Evolutionary conservation across 352 stramenopile genomes (phyloP).

Genomic region (Pythium periplocum): DNA sequence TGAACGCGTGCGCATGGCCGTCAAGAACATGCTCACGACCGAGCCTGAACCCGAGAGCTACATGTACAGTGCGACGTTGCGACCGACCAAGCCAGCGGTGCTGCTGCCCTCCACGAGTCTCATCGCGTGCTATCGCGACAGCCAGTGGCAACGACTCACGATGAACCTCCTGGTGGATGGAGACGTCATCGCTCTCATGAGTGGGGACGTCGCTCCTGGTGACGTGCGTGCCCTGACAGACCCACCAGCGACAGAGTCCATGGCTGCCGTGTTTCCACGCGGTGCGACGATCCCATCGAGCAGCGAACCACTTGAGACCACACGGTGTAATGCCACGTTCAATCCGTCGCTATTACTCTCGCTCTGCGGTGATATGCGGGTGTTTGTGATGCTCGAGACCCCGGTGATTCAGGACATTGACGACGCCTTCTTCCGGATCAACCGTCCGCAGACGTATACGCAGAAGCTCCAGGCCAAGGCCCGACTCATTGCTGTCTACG

Average conservation of each 20-base stretch:
- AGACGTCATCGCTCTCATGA: slow-evolving; percentile 80
- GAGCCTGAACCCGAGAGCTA: neutral
- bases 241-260: neutral
- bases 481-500: slow-evolving; percentile 41
- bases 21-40: slow-evolving; percentile 44
- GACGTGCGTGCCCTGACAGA: slow-evolving; percentile 41
- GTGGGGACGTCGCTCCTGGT: slow-evolving; percentile 70
- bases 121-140: slow-evolving; percentile 75
- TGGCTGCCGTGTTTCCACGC: slow-evolving; percentile 29
- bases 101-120: slow-evolving; percentile 76
- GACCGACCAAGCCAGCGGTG: slow-evolving; percentile 29
- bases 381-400: slow-evolving; percentile 85
- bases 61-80: neutral
- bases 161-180: slow-evolving; percentile 83
- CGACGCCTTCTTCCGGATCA: slow-evolving; percentile 72
- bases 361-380: slow-evolving; percentile 80
- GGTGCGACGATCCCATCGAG: slow-evolving; percentile 56
- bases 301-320: slow-evolving; percentile 32
- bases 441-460: slow-evolving; percentile 60
- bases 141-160: slow-evolving; percentile 71
- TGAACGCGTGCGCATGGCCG: slow-evolving; percentile 61
- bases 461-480: slow-evolving; percentile 70
- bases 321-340: slow-evolving; percentile 72
- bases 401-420: slow-evolving; percentile 74
- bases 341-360: slow-evolving; percentile 64